These are phyloP conservation scores for Yamagishiella unicocca DNA, from an alignment of 139 green algal species.

Conservation along the genomic window DNA sequence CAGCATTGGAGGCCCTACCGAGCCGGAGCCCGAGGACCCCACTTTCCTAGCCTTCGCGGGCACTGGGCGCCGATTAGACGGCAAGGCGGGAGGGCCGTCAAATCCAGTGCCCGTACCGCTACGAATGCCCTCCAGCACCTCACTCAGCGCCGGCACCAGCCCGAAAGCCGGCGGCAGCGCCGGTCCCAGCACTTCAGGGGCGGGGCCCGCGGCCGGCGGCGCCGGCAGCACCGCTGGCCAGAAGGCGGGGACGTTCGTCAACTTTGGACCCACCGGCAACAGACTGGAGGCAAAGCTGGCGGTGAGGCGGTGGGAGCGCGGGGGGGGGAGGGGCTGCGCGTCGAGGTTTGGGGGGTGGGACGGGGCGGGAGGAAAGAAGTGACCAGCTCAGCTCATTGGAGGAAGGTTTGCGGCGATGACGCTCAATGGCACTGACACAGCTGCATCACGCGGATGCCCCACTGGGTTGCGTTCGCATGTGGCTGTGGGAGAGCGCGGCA, in stretches of 20 bases:
- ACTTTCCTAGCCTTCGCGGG: conserved; percentile 89
- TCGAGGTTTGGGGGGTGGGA: no score
- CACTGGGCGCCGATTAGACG: conserved; percentile 82
- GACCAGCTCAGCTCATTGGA: no score
- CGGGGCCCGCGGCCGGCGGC: not conserved
- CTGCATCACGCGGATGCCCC: no score
- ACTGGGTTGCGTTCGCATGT: no score
- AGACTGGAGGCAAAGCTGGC: conserved; percentile 75
- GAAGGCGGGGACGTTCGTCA: conserved; percentile 79
- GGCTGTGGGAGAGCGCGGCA: no score
- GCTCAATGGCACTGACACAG: no score
- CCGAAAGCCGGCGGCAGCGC: conserved; percentile 7
- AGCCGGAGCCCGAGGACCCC: conserved; percentile 62
- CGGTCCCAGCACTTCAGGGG: not conserved
- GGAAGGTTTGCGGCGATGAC: no score
- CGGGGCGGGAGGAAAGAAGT: no score
- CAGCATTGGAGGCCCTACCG: not conserved
- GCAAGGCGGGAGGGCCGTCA: conserved; percentile 67
- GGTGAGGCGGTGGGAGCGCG: conserved; percentile 15
- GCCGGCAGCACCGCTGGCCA: conserved; percentile 7
- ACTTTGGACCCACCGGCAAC: conserved; percentile 69
- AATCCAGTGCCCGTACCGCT: conserved; percentile 58
- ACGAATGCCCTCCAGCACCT: not conserved
- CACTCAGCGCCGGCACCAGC: not conserved
- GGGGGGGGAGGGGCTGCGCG: not conserved